Conservation (phyloP, 495 filamentous ascomycete species). For the Cetradonia linearis region DNA sequence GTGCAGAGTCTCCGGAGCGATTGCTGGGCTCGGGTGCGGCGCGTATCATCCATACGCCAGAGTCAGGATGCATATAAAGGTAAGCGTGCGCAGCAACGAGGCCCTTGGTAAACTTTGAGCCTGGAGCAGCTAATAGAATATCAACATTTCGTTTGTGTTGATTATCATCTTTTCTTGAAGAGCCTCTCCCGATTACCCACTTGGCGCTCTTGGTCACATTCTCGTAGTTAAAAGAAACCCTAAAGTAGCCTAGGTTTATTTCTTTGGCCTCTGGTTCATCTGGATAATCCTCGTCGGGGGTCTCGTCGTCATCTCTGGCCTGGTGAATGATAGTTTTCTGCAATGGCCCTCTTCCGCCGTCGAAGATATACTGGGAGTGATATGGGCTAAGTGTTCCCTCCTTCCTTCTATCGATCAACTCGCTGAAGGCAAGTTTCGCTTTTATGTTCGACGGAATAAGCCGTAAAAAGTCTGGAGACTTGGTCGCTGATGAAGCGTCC, state of each 20-base stretch:
- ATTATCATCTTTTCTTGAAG: background rate
- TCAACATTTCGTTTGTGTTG: background rate
- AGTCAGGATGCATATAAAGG: background rate
- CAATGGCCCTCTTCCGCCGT: background rate
- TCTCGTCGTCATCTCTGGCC: background rate
- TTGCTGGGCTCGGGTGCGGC: background rate
- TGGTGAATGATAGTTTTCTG: background rate
- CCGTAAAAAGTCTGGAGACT: background rate
- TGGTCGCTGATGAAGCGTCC: background rate
- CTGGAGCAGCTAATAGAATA: background rate
- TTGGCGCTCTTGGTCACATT: background rate
- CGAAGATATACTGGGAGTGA: background rate
- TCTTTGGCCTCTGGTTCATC: background rate
- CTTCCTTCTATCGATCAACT: background rate
- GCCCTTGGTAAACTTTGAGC: background rate
- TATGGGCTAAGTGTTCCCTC: background rate
- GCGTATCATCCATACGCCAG: background rate
- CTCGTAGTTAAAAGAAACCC: background rate
- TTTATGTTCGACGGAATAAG: background rate
- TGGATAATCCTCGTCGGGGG: background rate
- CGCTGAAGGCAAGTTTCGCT: background rate
- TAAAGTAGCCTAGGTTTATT: background rate
- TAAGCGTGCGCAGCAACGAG: background rate
- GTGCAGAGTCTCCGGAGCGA: background rate
- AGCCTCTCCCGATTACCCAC: background rate